Evolutionary conservation across 805 yeast genomes (phyloP).

Genomic region (Pichia heedii): DNA sequence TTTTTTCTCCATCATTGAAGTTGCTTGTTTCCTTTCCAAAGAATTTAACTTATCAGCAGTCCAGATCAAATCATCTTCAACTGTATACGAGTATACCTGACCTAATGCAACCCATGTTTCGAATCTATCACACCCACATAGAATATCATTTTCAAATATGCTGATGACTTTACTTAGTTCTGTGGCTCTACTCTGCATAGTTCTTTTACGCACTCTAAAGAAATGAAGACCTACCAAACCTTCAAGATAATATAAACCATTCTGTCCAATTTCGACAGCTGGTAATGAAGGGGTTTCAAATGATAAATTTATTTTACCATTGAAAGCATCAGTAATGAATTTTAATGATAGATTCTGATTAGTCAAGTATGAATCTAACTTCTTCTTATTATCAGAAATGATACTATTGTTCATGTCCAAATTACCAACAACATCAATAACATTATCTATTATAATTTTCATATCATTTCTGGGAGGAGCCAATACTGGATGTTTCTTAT

Average conservation of each 20-base stretch:
- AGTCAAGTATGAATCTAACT: constrained; percentile 40
- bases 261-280: constrained; percentile 29
- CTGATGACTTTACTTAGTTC: constrained; percentile 70
- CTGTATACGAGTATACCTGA: constrained; percentile 65
- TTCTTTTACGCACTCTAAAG: constrained; percentile 61
- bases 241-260: constrained; percentile 62
- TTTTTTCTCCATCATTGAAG: constrained; percentile 59
- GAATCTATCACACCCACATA: constrained; percentile 55
- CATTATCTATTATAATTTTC: constrained; percentile 60
- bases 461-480: constrained; percentile 63
- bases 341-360: constrained; percentile 34
- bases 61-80: constrained; percentile 90
- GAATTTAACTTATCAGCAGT: constrained; percentile 72
- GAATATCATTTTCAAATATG: constrained; percentile 56
- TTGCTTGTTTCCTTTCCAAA: constrained; percentile 47
- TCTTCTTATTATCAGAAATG: constrained; percentile 37
- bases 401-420: constrained; percentile 39
- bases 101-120: constrained; percentile 87
- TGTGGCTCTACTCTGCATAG: constrained; percentile 72
- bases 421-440: constrained; percentile 64
- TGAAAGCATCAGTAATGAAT: constrained; percentile 39
- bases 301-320: constrained; percentile 35
- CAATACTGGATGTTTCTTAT: constrained; percentile 49
- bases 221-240: constrained; percentile 62
- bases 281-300: constrained; percentile 24